Evolutionary conservation across 805 yeast species (phyloP).

Genomic region (Metschnikowia similis): DNA sequence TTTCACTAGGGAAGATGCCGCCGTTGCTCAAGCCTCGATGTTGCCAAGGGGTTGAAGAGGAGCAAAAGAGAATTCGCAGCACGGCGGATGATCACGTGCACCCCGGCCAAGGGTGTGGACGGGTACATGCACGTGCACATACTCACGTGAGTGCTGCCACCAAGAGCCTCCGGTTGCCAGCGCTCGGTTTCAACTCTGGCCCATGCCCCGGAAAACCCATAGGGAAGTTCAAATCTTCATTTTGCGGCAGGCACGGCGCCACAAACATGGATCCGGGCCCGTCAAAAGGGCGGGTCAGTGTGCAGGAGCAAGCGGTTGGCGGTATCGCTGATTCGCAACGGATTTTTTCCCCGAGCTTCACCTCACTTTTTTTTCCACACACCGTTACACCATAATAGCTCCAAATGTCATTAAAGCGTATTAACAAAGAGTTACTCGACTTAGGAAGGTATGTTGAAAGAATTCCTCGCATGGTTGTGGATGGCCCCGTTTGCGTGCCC

Average conservation of each 20-base stretch:
- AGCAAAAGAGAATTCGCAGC: not conserved
- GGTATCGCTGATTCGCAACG: constrained; percentile 16
- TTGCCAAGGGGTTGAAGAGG: not conserved
- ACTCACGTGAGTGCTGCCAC: too few relatives aligned
- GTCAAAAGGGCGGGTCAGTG: not conserved
- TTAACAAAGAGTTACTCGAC: constrained; percentile 91
- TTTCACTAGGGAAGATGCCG: too few relatives aligned
- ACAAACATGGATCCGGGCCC: not conserved
- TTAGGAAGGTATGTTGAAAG: constrained; percentile 76
- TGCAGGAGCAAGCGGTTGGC: constrained; percentile 13
- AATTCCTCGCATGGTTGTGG: not conserved
- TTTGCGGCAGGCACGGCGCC: too few relatives aligned
- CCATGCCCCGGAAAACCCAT: too few relatives aligned
- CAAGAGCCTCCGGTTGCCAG: too few relatives aligned
- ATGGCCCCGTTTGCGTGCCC: not conserved
- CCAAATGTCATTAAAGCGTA: constrained; percentile 87
- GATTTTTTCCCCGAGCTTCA: constrained; percentile 16
- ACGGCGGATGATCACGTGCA: not conserved
- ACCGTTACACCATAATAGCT: constrained; percentile 9
- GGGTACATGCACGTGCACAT: not conserved
- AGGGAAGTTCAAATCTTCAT: too few relatives aligned
- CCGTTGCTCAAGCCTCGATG: too few relatives aligned
- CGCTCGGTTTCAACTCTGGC: too few relatives aligned
- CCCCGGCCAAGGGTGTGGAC: not conserved
- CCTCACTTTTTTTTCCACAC: constrained; percentile 11